A percentile compares a stretch with the other conserved stretches of the same genome.
Evolutionary conservation across 192 early-diverging fungal species (phyloP).

Genomic region (Phlyctochytrium arcticum): DNA sequence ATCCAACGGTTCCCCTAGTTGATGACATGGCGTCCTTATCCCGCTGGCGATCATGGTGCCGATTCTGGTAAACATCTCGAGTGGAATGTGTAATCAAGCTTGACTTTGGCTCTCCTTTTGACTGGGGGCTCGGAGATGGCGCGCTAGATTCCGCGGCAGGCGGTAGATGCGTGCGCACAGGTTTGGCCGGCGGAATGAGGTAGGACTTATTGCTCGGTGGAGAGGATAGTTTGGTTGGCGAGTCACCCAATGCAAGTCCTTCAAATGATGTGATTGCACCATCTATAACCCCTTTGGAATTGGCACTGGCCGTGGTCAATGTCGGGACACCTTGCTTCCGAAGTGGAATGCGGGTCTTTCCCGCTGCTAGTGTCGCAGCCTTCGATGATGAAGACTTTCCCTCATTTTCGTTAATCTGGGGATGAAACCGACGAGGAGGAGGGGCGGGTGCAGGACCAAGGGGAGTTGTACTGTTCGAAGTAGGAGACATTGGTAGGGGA

Average conservation of each 20-base stretch:
- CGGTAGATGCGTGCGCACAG: slow-evolving; percentile 6
- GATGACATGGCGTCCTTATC: not conserved
- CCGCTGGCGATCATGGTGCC: not conserved
- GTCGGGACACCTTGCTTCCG: not conserved
- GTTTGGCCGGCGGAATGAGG: not conserved
- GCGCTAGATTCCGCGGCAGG: slow-evolving; percentile 11
- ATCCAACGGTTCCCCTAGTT: not conserved
- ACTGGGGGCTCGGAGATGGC: too few relatives aligned
- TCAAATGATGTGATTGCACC: not conserved
- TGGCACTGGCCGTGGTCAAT: not conserved
- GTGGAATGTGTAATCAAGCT: too few relatives aligned
- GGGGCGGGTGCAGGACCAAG: not conserved
- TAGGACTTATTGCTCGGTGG: not conserved
- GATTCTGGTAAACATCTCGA: not conserved
- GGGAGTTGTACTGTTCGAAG: not conserved
- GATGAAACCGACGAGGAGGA: too few relatives aligned
- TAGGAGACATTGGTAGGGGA: not conserved
- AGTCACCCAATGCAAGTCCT: not conserved
- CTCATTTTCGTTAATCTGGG: not conserved
- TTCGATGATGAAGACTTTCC: not conserved
- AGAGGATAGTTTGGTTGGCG: not conserved
- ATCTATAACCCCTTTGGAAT: not conserved
- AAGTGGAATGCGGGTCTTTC: slow-evolving; percentile 17
- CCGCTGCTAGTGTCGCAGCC: too few relatives aligned
- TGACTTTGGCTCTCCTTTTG: too few relatives aligned